Conservation (phyloP, 2,329 filamentous ascomycete species). For the Emmonsiellopsis sp. region DNA sequence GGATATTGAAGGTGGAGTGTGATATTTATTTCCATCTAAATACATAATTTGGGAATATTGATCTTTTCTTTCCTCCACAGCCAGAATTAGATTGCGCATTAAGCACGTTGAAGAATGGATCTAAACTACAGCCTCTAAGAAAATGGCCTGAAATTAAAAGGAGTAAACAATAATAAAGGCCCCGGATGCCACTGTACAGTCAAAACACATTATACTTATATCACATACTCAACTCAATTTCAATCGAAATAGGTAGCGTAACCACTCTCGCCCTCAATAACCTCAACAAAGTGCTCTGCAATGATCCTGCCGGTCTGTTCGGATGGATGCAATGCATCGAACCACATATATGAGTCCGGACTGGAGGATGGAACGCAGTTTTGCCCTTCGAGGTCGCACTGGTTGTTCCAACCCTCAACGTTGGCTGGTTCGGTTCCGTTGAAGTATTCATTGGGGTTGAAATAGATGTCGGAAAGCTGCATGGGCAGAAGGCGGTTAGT, state of each 20-base stretch:
- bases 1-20: no score
- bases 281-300: conserved; percentile 47
- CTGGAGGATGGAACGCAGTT: conserved; percentile 36
- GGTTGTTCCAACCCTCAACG: conserved; percentile 48
- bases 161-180: no score
- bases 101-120: no score
- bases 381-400: conserved; percentile 39
- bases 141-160: no score
- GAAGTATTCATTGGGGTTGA: conserved; percentile 52
- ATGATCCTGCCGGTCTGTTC: conserved; percentile 52
- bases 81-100: no score
- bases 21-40: no score
- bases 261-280: conserved; percentile 39
- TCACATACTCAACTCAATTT: neutral
- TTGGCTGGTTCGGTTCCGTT: conserved; percentile 54
- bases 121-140: no score
- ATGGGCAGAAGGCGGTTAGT: neutral
- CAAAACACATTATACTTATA: no score
- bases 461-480: conserved; percentile 55
- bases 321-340: conserved; percentile 64
- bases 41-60: no score
- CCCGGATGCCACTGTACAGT: no score
- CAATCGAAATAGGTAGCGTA: conserved; percentile 19
- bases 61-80: no score
- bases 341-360: conserved; percentile 61